Conservation (phyloP, 352 stramenopile genomes). For the Pythium periplocum region DNA sequence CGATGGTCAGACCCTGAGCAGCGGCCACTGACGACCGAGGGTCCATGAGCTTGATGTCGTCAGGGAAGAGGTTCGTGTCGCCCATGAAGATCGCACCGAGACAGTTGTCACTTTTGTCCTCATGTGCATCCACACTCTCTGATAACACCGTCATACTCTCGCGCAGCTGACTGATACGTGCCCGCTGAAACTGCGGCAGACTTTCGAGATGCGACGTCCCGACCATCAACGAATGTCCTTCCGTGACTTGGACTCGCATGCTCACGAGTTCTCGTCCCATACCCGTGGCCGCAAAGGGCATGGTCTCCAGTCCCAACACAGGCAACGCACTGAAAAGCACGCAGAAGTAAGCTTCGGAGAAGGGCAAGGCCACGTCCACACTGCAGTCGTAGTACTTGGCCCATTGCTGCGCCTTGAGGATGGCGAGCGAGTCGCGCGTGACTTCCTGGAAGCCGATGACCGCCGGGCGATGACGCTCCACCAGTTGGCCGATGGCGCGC, state of each 20-base stretch:
- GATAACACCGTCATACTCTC: constrained; percentile 43
- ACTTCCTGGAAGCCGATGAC: constrained; percentile 78
- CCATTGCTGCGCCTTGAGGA: constrained; percentile 62
- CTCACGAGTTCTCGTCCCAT: constrained; percentile 72
- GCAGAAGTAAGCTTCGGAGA: constrained; percentile 73
- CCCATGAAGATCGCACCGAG: constrained; percentile 72
- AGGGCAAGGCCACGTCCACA: constrained; percentile 51
- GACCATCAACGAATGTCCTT: constrained; percentile 41
- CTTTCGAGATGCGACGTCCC: constrained; percentile 71
- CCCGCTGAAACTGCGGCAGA: constrained; percentile 42
- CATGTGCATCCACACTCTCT: constrained; percentile 28
- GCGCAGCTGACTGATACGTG: constrained; percentile 47
- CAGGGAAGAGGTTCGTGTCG: constrained; percentile 61
- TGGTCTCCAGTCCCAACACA: constrained; percentile 46
- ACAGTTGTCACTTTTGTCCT: constrained; percentile 20
- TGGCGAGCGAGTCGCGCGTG: constrained; percentile 47
- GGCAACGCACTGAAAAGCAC: constrained; percentile 72
- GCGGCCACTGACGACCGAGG: constrained; percentile 17
- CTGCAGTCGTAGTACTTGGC: constrained; percentile 77
- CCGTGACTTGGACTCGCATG: constrained; percentile 45
- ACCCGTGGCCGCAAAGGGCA: constrained; percentile 62
- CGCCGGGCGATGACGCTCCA: constrained; percentile 47
- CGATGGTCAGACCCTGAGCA: constrained; percentile 34
- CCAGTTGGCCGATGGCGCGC: constrained; percentile 43
- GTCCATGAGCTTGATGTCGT: constrained; percentile 61